Conservation (phyloP, 768 basidiomycete species). For the Termitomyces sp. region DNA sequence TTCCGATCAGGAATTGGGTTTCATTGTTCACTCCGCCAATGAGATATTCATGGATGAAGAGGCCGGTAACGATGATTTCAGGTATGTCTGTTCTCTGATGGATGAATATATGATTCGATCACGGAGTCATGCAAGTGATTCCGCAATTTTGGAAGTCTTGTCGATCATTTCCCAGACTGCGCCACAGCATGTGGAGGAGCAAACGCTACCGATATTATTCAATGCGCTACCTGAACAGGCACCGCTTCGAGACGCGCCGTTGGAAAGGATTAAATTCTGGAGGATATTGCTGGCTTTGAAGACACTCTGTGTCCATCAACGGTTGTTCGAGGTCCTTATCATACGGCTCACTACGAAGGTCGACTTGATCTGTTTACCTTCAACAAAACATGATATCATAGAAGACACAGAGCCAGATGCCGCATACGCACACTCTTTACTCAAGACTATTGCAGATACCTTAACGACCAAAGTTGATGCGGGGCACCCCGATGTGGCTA, state of each 20-base stretch:
- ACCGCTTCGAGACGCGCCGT: slow-evolving; percentile 50
- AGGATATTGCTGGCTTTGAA: slow-evolving; percentile 66
- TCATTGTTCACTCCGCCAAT: slow-evolving; percentile 73
- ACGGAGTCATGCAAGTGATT: slow-evolving; percentile 42
- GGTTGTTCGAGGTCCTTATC: slow-evolving; percentile 84
- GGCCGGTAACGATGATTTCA: slow-evolving; percentile 54
- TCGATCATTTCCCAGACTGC: slow-evolving; percentile 55
- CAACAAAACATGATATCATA: slow-evolving; percentile 15
- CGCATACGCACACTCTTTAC: slow-evolving; percentile 83
- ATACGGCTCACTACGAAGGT: slow-evolving; percentile 77
- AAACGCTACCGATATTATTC: slow-evolving; percentile 82
- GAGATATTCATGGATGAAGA: slow-evolving; percentile 58
- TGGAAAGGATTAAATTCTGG: slow-evolving; percentile 65
- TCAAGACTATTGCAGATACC: slow-evolving; percentile 66
- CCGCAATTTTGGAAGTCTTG: slow-evolving; percentile 59
- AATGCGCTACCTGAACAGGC: slow-evolving; percentile 66
- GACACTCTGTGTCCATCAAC: slow-evolving; percentile 67
- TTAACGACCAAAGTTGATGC: slow-evolving; percentile 45
- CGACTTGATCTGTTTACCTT: slow-evolving; percentile 57
- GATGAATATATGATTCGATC: neutral
- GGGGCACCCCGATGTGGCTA: slow-evolving; percentile 71
- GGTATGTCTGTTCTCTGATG: slow-evolving; percentile 29
- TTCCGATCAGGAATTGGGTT: slow-evolving; percentile 71
- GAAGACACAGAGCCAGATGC: slow-evolving; percentile 60
- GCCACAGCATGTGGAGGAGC: slow-evolving; percentile 64